These are phyloP conservation scores for Plasmodium sp. DNA, from an alignment of 169 alveolate genomes.

Conservation along the genomic window DNA sequence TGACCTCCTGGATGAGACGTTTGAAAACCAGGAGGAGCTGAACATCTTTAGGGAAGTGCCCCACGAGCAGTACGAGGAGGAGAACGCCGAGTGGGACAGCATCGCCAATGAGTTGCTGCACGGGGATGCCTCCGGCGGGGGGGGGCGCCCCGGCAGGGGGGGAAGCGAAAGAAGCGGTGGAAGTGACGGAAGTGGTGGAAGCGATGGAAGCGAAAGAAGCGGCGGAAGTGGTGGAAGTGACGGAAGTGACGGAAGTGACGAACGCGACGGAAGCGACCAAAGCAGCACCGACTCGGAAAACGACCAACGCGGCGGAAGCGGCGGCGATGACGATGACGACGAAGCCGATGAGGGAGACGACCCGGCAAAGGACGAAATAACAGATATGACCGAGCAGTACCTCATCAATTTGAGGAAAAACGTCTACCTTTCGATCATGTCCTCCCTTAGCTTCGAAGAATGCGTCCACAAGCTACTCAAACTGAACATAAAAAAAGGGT, in stretches of 20 bases:
- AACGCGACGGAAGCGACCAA: background rate
- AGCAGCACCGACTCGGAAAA: slow-evolving; percentile 80
- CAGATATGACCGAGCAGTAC: slow-evolving; percentile 96
- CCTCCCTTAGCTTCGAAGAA: slow-evolving; percentile 98
- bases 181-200: background rate
- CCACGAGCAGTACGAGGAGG: slow-evolving; percentile 91
- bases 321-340: slow-evolving; percentile 83
- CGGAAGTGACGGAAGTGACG: background rate
- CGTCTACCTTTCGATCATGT: slow-evolving; percentile 97
- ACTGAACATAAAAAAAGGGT: slow-evolving; percentile 94
- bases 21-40: slow-evolving; percentile 94
- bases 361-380: slow-evolving; percentile 71
- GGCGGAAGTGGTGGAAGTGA: background rate
- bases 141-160: background rate
- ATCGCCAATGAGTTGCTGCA: slow-evolving; percentile 93
- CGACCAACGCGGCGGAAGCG: slow-evolving; percentile 78
- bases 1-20: slow-evolving; percentile 92
- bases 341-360: slow-evolving; percentile 85
- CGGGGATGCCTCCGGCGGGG: slow-evolving; percentile 80
- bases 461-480: slow-evolving; percentile 98
- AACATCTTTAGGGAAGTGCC: slow-evolving; percentile 94
- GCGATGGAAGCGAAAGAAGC: slow-evolving; percentile 81
- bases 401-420: slow-evolving; percentile 94
- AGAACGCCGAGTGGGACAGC: slow-evolving; percentile 94
- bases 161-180: background rate